Conservation (phyloP, 2,329 filamentous ascomycete species). For the Ophiosphaerella korrae region DNA sequence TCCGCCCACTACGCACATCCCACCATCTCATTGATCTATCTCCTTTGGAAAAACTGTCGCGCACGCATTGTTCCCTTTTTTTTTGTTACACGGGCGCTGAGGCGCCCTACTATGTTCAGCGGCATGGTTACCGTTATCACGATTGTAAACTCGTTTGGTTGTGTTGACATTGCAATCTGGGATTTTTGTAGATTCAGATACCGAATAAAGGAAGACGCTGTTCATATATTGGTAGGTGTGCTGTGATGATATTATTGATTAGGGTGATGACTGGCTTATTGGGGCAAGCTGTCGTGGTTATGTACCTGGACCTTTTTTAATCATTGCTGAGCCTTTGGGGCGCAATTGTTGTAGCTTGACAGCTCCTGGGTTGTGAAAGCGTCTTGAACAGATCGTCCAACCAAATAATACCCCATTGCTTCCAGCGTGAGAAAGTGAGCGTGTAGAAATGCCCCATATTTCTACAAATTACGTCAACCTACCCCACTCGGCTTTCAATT, state of each 20-base stretch:
- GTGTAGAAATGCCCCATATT: neutral
- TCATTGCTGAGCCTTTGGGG: too few species aligned
- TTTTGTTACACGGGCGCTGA: conserved; percentile 2
- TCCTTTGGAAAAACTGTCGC: neutral
- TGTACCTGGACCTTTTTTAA: too few species aligned
- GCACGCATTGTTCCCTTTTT: conserved; percentile 1
- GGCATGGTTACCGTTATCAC: neutral
- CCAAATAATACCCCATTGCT: too few species aligned
- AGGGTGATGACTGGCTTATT: too few species aligned
- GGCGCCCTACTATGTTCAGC: conserved; percentile 4
- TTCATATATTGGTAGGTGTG: neutral
- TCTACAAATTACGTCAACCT: conserved; percentile 26
- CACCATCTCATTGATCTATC: neutral
- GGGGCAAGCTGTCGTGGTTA: too few species aligned
- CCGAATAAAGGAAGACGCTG: neutral
- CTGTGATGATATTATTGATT: neutral
- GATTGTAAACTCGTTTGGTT: neutral
- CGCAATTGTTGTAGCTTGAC: too few species aligned
- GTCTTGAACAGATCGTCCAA: too few species aligned
- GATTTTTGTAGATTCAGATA: neutral
- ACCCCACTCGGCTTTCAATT: conserved; percentile 57
- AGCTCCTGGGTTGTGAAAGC: too few species aligned
- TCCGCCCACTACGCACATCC: neutral
- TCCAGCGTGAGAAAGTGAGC: neutral
- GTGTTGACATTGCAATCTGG: neutral